Evolutionary conservation across 139 green algal species (phyloP), one percentile per base, ranked within the genome.

Genomic region (Coelastrella sp.): DNA sequence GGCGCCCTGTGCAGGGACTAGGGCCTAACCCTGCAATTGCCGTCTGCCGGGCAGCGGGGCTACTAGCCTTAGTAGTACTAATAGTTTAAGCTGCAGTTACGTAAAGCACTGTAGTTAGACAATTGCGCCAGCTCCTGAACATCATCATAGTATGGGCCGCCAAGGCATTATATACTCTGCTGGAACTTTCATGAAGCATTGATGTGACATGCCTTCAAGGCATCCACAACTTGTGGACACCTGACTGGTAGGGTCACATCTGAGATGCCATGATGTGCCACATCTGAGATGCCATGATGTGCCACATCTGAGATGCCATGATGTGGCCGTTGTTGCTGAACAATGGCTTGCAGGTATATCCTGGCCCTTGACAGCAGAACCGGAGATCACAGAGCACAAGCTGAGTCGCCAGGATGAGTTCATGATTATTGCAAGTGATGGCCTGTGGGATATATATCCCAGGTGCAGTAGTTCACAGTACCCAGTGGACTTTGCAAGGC

Each of bases 371-470:
- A 82, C 84, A 24, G 84, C 84, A 22, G 84, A 89, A 70, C 84
- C 84, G 8, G 84, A 89, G 70, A 58, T 89, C 15, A 57, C 15
- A 5, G 19, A 73, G 11, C 24, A 82, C 70, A 7, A 24, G 15
- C 86, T 90, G 17, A 25, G 12, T 49, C 25, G 74, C 7, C 15
- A 85, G 4, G 86, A 90, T 20, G 86, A 90, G 57, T 90, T 90
- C 57, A 19, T 90, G 11, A 22, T 90, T 22, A 9, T 90, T 17
- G 86, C 73, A 25, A 85, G 74, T 59, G 86, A 90, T 35, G 86
- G 86, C 24, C 19, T 90, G 7, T 90, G 86, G 86, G 85, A 90
- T 15, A 58, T 90, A 0, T 58, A 83, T 17, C 24, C 65, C 7
- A 10, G 15, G 15, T 70, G 12, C 12, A 70, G 12, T 4, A 17